These are phyloP conservation scores for Sclerotinia glacialis DNA, from an alignment of 2,329 filamentous ascomycete species.

Conservation along the genomic window DNA sequence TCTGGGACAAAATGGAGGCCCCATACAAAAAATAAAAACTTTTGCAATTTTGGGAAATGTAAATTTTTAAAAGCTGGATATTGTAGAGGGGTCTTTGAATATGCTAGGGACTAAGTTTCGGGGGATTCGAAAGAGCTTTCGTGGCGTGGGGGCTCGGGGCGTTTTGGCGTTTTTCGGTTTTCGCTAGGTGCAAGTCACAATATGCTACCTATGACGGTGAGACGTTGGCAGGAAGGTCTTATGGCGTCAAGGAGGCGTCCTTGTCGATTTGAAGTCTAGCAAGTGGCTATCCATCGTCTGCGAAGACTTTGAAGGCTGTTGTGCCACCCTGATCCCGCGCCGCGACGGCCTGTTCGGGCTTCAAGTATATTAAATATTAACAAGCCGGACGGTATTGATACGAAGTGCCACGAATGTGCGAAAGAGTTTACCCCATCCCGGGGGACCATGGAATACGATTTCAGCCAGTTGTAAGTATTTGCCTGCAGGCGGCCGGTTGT, in stretches of 20 bases:
- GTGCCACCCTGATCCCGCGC: neutral
- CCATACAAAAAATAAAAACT: conserved; percentile 4
- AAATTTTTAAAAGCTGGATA: neutral
- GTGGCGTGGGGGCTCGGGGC: neutral
- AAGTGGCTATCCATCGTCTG: neutral
- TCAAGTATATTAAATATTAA: neutral
- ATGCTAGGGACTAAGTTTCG: neutral
- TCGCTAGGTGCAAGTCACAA: neutral
- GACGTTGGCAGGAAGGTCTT: neutral
- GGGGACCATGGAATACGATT: neutral
- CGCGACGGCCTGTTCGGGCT: neutral
- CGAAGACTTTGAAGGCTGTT: neutral
- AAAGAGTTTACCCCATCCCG: neutral
- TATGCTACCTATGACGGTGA: neutral
- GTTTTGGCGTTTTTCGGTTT: neutral
- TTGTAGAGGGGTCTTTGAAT: neutral
- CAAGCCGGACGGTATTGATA: neutral
- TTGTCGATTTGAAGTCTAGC: neutral
- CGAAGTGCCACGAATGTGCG: neutral
- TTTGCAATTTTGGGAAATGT: neutral
- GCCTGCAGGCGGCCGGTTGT: neutral
- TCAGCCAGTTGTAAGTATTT: neutral
- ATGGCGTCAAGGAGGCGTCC: neutral
- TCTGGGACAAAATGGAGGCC: neutral
- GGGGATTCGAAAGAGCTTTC: neutral